Evolutionary conservation across 208 protist species (phyloP), one percentile per base, ranked within the genome.

Genomic region (Histomonas meleagridis): DNA sequence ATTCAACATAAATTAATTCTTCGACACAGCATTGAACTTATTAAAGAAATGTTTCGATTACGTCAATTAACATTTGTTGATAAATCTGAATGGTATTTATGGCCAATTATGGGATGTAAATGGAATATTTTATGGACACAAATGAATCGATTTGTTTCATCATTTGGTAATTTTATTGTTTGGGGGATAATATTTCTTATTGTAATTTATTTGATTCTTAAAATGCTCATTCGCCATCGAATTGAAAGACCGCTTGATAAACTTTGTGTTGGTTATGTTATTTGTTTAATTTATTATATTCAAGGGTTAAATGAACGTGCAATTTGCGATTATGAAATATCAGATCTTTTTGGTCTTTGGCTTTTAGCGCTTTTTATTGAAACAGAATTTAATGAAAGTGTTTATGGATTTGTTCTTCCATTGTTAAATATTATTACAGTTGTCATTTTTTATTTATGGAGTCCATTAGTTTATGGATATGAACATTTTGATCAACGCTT

Each of bases 401-500:
- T 32, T 10, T 32, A 12, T 12, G 76, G 76, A 38, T 86, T 86
- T 46, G 23, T 86, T 26, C 32, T 46, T 46, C 18, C 76, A n/a
- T 32, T 40, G 16, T 26, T 86, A 18, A 86, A 57, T 86, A 1
- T 16, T 40, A 10, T 46, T 32, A 57, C 76, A 21, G 43, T 14
- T 5, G 51, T 86, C 38, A 38, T 86, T 1, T 86, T 86, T n/a
- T 38, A 57, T 55, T 35, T 86, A 12, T 86, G 76, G 76, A 46
- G 46, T 3, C 76, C 76, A 26, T 46, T 86, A n/a, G 76, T 86
- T 7, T 86, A 86, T 86, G 76, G 76, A 86, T 86, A 86, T 86
- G 76, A 86, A 57, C 51, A 86, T 28, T 86, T 86, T 38, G 46
- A 86, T 55, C 51, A 18, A 28, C 4, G 76, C 3, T 86, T 86